A percentile compares a stretch with the other conserved stretches of the same genome.
These are phyloP conservation scores for Serendipita vermifera DNA, from an alignment of 768 basidiomycete species.

Conservation along the genomic window DNA sequence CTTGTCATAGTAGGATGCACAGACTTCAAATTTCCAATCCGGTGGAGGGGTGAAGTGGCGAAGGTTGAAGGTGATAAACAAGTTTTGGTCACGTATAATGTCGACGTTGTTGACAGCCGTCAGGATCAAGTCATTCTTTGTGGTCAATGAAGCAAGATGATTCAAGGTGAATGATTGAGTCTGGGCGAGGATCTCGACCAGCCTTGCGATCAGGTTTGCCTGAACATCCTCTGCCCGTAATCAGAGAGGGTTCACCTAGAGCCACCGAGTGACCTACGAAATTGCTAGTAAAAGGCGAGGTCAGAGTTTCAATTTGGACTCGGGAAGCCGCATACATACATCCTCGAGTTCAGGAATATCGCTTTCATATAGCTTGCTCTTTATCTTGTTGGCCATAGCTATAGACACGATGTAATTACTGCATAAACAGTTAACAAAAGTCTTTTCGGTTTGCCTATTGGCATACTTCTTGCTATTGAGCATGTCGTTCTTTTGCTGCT, in stretches of 20 bases:
- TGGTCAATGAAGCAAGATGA: conserved; percentile 48
- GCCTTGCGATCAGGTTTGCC: conserved; percentile 42
- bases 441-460: background rate
- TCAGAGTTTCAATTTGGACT: conserved; percentile 11
- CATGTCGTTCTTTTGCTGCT: conserved; percentile 68
- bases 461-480: conserved; percentile 65
- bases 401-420: conserved; percentile 63
- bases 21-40: conserved; percentile 69
- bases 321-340: conserved; percentile 34
- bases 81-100: conserved; percentile 46
- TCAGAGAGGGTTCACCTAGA: background rate
- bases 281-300: conserved; percentile 36
- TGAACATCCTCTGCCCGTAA: conserved; percentile 52
- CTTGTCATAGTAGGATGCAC: conserved; percentile 60
- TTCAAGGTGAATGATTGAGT: conserved; percentile 45
- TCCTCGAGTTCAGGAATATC: conserved; percentile 60
- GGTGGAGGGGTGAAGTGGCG: conserved; percentile 48
- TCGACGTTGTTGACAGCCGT: conserved; percentile 39
- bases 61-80: conserved; percentile 62
- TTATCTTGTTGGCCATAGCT: conserved; percentile 52
- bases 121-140: conserved; percentile 35
- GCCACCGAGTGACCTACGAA: conserved; percentile 37
- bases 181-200: conserved; percentile 41
- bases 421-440: background rate
- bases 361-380: conserved; percentile 56